A percentile compares a stretch with the other conserved stretches of the same genome.
Conservation (phyloP, 345 rosid species). For the Camelina sativa region DNA sequence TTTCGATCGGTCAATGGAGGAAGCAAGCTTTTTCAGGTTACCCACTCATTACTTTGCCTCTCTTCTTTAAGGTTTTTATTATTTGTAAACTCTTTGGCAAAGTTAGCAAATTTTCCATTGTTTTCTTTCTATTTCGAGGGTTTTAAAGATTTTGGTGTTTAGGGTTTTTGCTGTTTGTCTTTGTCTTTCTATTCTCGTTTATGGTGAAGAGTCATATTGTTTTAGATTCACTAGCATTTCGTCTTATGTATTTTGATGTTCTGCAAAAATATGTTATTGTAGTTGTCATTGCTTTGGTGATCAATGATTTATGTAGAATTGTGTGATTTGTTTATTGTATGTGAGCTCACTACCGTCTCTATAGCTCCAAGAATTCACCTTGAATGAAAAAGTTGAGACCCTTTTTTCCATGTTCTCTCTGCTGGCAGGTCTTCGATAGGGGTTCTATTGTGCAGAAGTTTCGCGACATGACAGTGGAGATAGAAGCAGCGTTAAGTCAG, state of each 20-base stretch:
- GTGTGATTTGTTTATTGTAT: neutral
- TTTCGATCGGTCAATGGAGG: conserved; percentile 65
- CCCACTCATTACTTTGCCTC: neutral
- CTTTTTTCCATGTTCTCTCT: conserved; percentile 5
- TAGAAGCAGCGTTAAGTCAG: conserved; percentile 73
- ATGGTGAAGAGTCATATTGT: neutral
- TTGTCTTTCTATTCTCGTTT: conserved; percentile 1
- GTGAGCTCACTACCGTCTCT: neutral
- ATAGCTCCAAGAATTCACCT: neutral
- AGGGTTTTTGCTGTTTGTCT: conserved; percentile 28
- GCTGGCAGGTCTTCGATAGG: conserved; percentile 61
- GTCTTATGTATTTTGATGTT: too few relatives aligned
- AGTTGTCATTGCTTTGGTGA: conserved; percentile 13
- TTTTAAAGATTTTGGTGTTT: conserved; percentile 33
- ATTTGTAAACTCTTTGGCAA: conserved; percentile 32
- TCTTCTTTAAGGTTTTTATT: neutral
- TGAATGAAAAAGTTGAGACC: conserved; percentile 1
- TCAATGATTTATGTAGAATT: conserved; percentile 20
- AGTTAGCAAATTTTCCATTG: conserved; percentile 20
- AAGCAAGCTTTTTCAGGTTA: conserved; percentile 87
- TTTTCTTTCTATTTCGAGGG: conserved; percentile 29
- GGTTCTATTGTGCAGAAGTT: conserved; percentile 55
- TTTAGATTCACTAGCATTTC: too few relatives aligned
- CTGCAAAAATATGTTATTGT: neutral
- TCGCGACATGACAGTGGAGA: conserved; percentile 58